These are phyloP conservation scores for Saccharum hybrid DNA, from an alignment of 202 grass and related monocot genomes.

Conservation along the genomic window DNA sequence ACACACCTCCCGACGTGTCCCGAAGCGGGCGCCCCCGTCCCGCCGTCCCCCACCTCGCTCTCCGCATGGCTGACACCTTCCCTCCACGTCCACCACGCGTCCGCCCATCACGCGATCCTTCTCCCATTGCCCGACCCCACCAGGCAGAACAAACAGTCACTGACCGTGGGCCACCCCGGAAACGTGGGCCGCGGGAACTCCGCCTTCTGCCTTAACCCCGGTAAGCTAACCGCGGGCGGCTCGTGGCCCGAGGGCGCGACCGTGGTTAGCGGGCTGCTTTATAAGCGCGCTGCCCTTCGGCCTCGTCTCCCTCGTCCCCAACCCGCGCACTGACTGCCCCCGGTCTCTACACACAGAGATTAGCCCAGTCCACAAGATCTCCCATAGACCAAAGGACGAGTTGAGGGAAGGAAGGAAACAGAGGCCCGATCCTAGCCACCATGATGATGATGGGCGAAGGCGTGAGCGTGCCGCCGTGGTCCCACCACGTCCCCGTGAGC, in stretches of 20 bases:
- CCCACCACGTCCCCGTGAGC: constrained; percentile 54
- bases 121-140: not conserved
- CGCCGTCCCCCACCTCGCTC: constrained; percentile 44
- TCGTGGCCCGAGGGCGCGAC: not conserved
- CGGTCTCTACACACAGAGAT: not conserved
- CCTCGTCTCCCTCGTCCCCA: not conserved
- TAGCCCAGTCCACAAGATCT: constrained; percentile 33
- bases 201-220: not conserved
- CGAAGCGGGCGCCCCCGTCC: not conserved
- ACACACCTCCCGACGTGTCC: constrained; percentile 61
- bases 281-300: constrained; percentile 43
- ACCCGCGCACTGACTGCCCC: not conserved
- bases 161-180: fast-evolving
- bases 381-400: not conserved
- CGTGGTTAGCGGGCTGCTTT: constrained; percentile 52
- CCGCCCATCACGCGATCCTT: not conserved
- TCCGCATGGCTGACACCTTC: constrained; percentile 54
- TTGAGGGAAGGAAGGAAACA: fast-evolving
- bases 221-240: constrained; percentile 38
- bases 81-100: constrained; percentile 57
- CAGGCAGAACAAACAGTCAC: fast-evolving
- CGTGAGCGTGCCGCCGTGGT: constrained; percentile 69
- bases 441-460: constrained; percentile 87
- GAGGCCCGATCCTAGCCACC: not conserved
- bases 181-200: not conserved